Conservation (phyloP, 352 stramenopile genomes). For the Phytophthora pluvialis region DNA sequence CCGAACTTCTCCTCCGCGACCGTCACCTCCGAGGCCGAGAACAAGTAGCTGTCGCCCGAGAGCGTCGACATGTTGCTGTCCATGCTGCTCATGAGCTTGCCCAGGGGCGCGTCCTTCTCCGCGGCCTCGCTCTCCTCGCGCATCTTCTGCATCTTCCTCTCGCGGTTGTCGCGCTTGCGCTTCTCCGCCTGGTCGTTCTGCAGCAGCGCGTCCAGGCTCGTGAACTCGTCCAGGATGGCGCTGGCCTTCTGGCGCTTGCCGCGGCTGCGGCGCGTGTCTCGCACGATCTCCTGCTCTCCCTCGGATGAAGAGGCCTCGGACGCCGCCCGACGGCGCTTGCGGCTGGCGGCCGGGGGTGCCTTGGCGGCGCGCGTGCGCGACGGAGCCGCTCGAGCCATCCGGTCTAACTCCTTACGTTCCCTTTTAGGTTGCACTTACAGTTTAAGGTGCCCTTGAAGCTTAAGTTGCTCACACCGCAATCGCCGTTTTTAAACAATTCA, state of each 20-base stretch:
- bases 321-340: slow-evolving; percentile 16
- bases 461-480: background rate
- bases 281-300: slow-evolving; percentile 52
- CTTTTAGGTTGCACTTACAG: too few species aligned
- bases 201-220: slow-evolving; percentile 79
- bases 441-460: background rate
- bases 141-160: slow-evolving; percentile 63
- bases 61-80: slow-evolving; percentile 76
- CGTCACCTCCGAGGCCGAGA: slow-evolving; percentile 44
- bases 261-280: slow-evolving; percentile 47
- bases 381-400: slow-evolving; percentile 19
- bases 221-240: slow-evolving; percentile 67
- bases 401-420: too few species aligned
- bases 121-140: slow-evolving; percentile 55
- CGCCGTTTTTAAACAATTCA: too few species aligned
- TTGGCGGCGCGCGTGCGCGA: slow-evolving; percentile 15
- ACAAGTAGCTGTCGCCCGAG: slow-evolving; percentile 65
- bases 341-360: slow-evolving; percentile 4
- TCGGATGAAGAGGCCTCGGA: slow-evolving; percentile 31
- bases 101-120: slow-evolving; percentile 41
- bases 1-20: slow-evolving; percentile 75
- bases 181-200: slow-evolving; percentile 63
- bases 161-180: slow-evolving; percentile 61
- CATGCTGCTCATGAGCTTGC: slow-evolving; percentile 75
- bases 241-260: slow-evolving; percentile 41